These are phyloP conservation scores for Calonectria naviculata DNA, from an alignment of 2,329 filamentous ascomycete genomes.

Conservation along the genomic window DNA sequence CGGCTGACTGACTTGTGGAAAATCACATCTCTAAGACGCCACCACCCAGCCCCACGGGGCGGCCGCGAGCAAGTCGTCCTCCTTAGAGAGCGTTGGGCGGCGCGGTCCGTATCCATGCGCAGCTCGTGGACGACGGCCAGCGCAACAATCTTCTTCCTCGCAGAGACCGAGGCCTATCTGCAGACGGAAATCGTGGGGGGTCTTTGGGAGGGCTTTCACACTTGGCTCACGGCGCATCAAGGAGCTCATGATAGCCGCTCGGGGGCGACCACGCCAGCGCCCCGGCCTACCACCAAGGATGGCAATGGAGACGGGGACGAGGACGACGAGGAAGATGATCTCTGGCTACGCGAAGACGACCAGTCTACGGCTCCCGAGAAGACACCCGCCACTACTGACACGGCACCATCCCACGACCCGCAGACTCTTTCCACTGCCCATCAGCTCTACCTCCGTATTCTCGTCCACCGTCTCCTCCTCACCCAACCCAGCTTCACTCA, in stretches of 20 bases:
- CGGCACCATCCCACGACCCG: constrained; percentile 72
- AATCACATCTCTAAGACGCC: constrained; percentile 79
- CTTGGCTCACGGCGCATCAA: constrained; percentile 71
- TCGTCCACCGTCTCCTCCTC: constrained; percentile 75
- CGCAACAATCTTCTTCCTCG: constrained; percentile 88
- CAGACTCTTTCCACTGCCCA: constrained; percentile 87
- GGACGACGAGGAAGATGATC: constrained; percentile 37
- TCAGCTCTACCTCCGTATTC: constrained; percentile 76
- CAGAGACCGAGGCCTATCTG: constrained; percentile 87
- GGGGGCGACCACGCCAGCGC: constrained; percentile 37
- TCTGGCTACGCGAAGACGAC: constrained; percentile 40
- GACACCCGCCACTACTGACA: constrained; percentile 30
- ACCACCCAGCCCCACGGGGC: constrained; percentile 76
- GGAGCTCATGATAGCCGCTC: constrained; percentile 41
- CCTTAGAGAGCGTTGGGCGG: constrained; percentile 72
- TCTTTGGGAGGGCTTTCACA: constrained; percentile 82
- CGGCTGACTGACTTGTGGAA: constrained; percentile 90
- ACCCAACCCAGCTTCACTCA: constrained; percentile 72
- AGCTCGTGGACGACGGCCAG: constrained; percentile 91
- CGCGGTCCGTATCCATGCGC: constrained; percentile 76
- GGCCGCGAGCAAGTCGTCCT: constrained; percentile 70
- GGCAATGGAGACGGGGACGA: constrained; percentile 16
- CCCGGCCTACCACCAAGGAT: constrained; percentile 17
- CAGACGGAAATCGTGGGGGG: constrained; percentile 89
- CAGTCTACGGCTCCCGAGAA: constrained; percentile 30